Conservation (phyloP, 2,329 filamentous ascomycete genomes). For the Fusarium pilosicola region DNA sequence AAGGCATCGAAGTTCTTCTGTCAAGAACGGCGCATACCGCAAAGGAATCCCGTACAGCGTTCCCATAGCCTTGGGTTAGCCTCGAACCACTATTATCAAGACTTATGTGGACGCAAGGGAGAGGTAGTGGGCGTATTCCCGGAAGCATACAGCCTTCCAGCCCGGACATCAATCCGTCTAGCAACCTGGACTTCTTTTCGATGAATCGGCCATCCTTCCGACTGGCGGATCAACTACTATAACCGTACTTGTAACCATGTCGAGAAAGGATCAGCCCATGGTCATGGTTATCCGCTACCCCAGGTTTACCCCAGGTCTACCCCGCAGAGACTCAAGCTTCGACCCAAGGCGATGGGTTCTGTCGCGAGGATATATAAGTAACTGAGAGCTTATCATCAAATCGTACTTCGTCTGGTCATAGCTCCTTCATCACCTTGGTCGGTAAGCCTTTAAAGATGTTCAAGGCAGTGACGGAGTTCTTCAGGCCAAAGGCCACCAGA, state of each 20-base stretch:
- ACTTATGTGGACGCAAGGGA: neutral
- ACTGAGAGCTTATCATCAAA: neutral
- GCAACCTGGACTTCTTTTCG: neutral
- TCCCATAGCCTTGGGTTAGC: fast-evolving
- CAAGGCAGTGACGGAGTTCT: slow-evolving; percentile 2
- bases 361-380: neutral
- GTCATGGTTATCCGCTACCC: slow-evolving; percentile 3
- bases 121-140: neutral
- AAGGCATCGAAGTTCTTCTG: fast-evolving
- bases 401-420: fast-evolving
- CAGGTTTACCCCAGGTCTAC: slow-evolving; percentile 26
- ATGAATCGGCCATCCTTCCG: neutral
- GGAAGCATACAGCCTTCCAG: neutral
- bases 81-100: fast-evolving
- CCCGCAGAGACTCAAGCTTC: neutral
- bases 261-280: neutral
- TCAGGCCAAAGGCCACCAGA: slow-evolving; percentile 25
- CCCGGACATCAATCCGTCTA: slow-evolving; percentile 1
- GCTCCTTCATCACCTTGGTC: neutral
- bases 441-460: neutral
- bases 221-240: neutral
- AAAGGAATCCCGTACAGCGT: fast-evolving
- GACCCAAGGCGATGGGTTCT: neutral
- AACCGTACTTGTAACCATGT: neutral
- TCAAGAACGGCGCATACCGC: fast-evolving